These are phyloP conservation scores for Chaetothyriales sp. DNA, from an alignment of 2,329 filamentous ascomycete species.

Conservation along the genomic window DNA sequence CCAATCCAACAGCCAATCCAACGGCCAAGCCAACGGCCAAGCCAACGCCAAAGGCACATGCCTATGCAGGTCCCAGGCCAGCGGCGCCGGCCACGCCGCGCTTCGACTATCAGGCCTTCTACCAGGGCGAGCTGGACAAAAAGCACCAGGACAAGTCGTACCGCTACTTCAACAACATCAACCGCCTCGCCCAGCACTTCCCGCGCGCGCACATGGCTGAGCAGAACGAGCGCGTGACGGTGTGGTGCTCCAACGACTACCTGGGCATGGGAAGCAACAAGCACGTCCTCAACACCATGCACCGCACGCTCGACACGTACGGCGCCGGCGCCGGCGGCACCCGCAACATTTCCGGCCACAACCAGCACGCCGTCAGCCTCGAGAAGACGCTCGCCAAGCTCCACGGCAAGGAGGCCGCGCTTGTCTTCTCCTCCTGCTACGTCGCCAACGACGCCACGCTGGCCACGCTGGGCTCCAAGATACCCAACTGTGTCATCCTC, in stretches of 20 bases:
- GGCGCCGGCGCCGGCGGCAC: slow-evolving; percentile 92
- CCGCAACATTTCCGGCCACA: slow-evolving; percentile 95
- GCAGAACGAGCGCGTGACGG: slow-evolving; percentile 74
- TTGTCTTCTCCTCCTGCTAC: slow-evolving; percentile 96
- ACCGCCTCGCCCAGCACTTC: slow-evolving; percentile 90
- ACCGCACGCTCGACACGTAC: slow-evolving; percentile 85
- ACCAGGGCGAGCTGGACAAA: slow-evolving; percentile 78
- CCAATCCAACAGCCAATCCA: not conserved
- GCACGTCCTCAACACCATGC: slow-evolving; percentile 79
- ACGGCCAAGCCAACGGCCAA: not conserved
- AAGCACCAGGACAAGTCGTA: slow-evolving; percentile 99
- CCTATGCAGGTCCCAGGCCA: slow-evolving; percentile 30
- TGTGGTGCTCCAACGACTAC: slow-evolving; percentile 99
- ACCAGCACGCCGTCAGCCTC: slow-evolving; percentile 77
- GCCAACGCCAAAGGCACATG: not conserved
- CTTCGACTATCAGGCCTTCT: slow-evolving; percentile 88
- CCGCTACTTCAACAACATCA: slow-evolving; percentile 99
- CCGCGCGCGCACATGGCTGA: slow-evolving; percentile 82
- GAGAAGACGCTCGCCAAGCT: slow-evolving; percentile 73
- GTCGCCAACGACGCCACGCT: slow-evolving; percentile 96
- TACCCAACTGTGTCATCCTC: slow-evolving; percentile 94
- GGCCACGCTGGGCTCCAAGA: slow-evolving; percentile 88
- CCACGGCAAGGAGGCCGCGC: slow-evolving; percentile 78
- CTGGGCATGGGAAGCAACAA: slow-evolving; percentile 92
- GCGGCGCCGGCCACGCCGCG: slow-evolving; percentile 39